These are phyloP conservation scores for Diutina ranongensis DNA, from an alignment of 1,139 yeast species.

Conservation along the genomic window DNA sequence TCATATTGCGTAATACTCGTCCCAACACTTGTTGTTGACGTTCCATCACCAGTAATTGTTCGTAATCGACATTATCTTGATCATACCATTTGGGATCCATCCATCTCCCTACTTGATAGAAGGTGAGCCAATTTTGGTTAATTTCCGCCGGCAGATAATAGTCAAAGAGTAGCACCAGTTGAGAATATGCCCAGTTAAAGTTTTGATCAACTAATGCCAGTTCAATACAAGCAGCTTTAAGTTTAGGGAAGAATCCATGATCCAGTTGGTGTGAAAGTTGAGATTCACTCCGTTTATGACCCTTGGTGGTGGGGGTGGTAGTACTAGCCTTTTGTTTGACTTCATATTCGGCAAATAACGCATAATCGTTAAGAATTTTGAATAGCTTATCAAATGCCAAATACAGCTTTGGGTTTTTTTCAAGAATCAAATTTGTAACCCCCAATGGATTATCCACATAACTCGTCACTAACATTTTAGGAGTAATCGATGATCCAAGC, in stretches of 20 bases:
- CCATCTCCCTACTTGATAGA: slow-evolving; percentile 51
- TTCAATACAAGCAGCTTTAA: slow-evolving; percentile 45
- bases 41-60: slow-evolving; percentile 15
- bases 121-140: slow-evolving; percentile 43
- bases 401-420: slow-evolving; percentile 44
- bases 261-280: neutral
- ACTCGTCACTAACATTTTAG: slow-evolving; percentile 16
- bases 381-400: slow-evolving; percentile 33
- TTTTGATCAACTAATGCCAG: slow-evolving; percentile 43
- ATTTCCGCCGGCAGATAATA: slow-evolving; percentile 14
- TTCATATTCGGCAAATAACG: slow-evolving; percentile 17
- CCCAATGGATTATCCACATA: slow-evolving; percentile 15
- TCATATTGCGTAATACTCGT: neutral
- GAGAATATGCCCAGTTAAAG: slow-evolving; percentile 38
- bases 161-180: slow-evolving; percentile 21
- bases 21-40: slow-evolving; percentile 41
- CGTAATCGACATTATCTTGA: slow-evolving; percentile 12
- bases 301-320: neutral
- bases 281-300: neutral
- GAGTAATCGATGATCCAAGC: slow-evolving; percentile 24
- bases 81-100: slow-evolving; percentile 38
- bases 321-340: neutral
- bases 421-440: slow-evolving; percentile 31
- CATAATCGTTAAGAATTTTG: slow-evolving; percentile 29
- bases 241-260: slow-evolving; percentile 16